Conservation (phyloP, 495 filamentous ascomycete genomes). For the Annulohypoxylon bovei region DNA sequence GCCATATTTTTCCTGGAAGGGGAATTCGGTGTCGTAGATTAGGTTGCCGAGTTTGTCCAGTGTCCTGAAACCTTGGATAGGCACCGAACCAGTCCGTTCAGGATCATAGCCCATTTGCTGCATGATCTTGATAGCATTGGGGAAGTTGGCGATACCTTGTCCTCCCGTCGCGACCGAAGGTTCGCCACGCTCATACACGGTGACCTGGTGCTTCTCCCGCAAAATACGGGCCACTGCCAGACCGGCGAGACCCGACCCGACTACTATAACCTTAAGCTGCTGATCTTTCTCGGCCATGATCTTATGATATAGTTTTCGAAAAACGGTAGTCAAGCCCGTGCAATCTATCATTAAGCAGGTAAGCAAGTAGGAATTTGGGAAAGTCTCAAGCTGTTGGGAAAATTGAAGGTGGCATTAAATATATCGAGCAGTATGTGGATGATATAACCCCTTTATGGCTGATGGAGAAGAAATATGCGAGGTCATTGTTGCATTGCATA, state of each 20-base stretch:
- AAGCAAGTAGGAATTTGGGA: not conserved
- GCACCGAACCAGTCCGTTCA: conserved; percentile 26
- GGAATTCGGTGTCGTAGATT: conserved; percentile 45
- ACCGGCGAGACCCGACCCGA: conserved; percentile 44
- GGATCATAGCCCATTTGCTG: conserved; percentile 31
- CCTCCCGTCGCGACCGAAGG: conserved; percentile 36
- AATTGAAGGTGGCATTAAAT: not conserved
- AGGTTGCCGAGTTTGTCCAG: conserved; percentile 43
- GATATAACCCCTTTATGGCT: not conserved
- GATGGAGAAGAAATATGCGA: not conserved
- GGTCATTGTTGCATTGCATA: not conserved
- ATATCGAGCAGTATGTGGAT: not conserved
- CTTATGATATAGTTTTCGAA: not conserved
- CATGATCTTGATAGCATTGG: conserved; percentile 42
- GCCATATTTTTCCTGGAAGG: conserved; percentile 50
- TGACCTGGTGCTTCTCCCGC: conserved; percentile 43
- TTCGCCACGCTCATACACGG: conserved; percentile 42
- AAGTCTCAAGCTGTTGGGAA: not conserved
- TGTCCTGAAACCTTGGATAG: conserved; percentile 30
- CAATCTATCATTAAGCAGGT: not conserved
- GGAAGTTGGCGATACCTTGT: conserved; percentile 40
- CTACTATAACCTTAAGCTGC: conserved; percentile 38
- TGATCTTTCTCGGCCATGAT: conserved; percentile 23
- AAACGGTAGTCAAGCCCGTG: not conserved
- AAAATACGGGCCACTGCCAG: conserved; percentile 39